Base-by-base conservation (phyloP, 2,329 filamentous ascomycete species). In the Torrubiella hemipterigena region DNA sequence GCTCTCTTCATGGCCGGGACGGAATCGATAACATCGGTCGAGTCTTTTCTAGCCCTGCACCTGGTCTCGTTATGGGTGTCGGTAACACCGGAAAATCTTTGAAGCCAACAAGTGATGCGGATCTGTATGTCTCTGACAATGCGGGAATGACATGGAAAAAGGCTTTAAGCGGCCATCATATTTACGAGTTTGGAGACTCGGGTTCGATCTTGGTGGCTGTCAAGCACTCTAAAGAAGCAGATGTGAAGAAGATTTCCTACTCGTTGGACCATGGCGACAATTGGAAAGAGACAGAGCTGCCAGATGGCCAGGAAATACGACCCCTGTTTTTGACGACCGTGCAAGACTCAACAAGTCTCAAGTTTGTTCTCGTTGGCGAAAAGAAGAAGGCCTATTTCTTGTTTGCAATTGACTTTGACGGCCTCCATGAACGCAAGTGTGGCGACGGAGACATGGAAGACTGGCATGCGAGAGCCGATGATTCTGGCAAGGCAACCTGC, bases 141-240 rank as follows among this genome's bases (percentile, higher is more conserved):
- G 89, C 87, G 14, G 91, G 91, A 24, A 59, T 84, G 37, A 87
- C 77, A 2, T 98, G 93, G 91, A 73, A 65, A 22, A 64, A 77
- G 48, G 72, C 77, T 1, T 67, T 83, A 5, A 65, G 86, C 12
- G 83, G 84, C 14, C 81, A 87, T 10, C 86, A 96, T 59, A 91
- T 93, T 52, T 98, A 93, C 55, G 87, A 95, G 49, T 93, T 96
- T 52, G 91, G 91, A 32, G 89, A 95, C 45, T 81, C 93, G 42
- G 91, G 91, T 2, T 86, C 86, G 12, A 72, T 98, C 14, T 63
- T 98, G 18, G 69, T 96, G 18, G 91, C 91, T 4, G 65, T 96
- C 22, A 68, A 72, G 39, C 83, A 94, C 45, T 83, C 79, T 1
- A 59, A 74, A 22, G 59, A 77, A 34, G 63, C 79, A 34, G 67